Conservation (phyloP, 805 yeast genomes). For the Osmozyma mogii region DNA sequence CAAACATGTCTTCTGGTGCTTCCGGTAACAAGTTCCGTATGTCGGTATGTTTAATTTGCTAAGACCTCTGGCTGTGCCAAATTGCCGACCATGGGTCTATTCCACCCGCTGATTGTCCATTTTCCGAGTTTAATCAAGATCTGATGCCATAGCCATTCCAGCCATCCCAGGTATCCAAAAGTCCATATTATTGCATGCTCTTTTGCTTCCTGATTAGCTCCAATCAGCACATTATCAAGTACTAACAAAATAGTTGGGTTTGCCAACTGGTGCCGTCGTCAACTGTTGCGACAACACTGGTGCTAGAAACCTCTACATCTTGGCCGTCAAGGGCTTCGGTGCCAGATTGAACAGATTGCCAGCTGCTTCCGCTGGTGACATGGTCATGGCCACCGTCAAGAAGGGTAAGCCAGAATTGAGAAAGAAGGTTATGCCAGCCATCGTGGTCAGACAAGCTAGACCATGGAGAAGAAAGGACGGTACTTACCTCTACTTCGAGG, state of each 20-base stretch:
- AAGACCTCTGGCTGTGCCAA: not conserved
- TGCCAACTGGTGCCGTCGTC: slow-evolving; percentile 99
- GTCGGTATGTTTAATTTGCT: slow-evolving; percentile 66
- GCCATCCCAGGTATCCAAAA: not conserved
- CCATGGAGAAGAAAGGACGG: slow-evolving; percentile 99
- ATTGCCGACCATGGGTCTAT: not conserved
- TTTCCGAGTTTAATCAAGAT: not conserved
- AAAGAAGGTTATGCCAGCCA: slow-evolving; percentile 99
- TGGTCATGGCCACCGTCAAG: slow-evolving; percentile 99
- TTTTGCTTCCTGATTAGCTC: not conserved
- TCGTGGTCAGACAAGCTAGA: slow-evolving; percentile 98
- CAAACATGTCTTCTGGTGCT: slow-evolving; percentile 89
- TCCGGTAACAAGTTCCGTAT: slow-evolving; percentile 99
- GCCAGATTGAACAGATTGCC: slow-evolving; percentile 99
- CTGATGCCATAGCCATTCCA: not conserved
- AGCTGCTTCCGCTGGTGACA: slow-evolving; percentile 99
- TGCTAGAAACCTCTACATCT: slow-evolving; percentile 98
- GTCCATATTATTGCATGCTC: not conserved
- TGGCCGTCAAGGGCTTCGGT: slow-evolving; percentile 99
- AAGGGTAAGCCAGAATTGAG: slow-evolving; percentile 99
- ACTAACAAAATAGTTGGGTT: slow-evolving; percentile 71
- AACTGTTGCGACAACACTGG: slow-evolving; percentile 99
- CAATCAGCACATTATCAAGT: slow-evolving; percentile 3
- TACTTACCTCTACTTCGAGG: slow-evolving; percentile 98
- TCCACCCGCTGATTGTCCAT: not conserved